These are phyloP conservation scores for Populus alba DNA, from an alignment of 345 rosid genomes.

Conservation along the genomic window DNA sequence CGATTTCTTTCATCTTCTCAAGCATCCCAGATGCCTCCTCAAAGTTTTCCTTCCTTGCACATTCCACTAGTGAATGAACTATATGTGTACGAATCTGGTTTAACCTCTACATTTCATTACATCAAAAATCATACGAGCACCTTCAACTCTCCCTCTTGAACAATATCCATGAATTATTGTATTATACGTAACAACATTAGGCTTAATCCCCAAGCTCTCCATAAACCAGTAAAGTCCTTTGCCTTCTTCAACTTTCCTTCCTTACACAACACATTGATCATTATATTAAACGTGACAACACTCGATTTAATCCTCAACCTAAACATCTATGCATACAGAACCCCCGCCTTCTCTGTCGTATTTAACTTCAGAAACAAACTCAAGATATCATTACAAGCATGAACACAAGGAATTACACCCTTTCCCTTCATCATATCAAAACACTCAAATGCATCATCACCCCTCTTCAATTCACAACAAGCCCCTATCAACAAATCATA, in stretches of 20 bases:
- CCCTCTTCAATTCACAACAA: constrained; percentile 63
- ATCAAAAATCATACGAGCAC: constrained; percentile 60
- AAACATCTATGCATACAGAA: constrained; percentile 91
- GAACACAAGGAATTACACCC: constrained; percentile 59
- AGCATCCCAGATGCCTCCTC: constrained; percentile 58
- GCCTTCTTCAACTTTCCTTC: constrained; percentile 82
- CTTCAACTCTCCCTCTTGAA: constrained; percentile 58
- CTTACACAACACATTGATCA: constrained; percentile 85
- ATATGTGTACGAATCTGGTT: constrained; percentile 69
- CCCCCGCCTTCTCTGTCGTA: constrained; percentile 60
- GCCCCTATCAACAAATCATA: constrained; percentile 61
- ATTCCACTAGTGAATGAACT: constrained; percentile 72
- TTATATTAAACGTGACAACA: constrained; percentile 64
- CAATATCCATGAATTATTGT: constrained; percentile 77
- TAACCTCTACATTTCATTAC: constrained; percentile 50
- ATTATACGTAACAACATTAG: constrained; percentile 72
- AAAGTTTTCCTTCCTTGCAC: constrained; percentile 72
- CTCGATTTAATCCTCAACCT: constrained; percentile 73
- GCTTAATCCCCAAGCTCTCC: constrained; percentile 70
- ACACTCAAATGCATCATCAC: constrained; percentile 59
- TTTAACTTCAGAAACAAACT: constrained; percentile 60
- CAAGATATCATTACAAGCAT: constrained; percentile 68
- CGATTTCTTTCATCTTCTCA: constrained; percentile 56
- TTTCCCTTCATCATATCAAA: constrained; percentile 65
- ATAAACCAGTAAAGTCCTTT: constrained; percentile 50